phyloP scores from a whole-genome alignment of 2,329 filamentous ascomycete genomes.

The Balansia obtecta region DNA sequence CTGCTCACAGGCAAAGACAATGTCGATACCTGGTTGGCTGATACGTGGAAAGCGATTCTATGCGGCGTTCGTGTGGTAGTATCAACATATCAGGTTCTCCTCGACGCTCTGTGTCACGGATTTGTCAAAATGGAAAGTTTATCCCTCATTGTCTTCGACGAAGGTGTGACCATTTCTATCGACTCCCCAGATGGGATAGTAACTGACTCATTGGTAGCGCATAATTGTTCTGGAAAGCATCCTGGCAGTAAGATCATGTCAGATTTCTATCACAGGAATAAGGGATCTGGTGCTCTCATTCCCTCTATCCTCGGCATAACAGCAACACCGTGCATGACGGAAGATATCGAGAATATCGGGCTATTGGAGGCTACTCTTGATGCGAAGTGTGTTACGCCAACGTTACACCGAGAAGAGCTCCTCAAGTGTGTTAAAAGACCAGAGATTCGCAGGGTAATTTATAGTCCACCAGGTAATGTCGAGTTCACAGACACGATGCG shows the following conservation, averaged over 20 bases:
- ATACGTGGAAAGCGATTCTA: slow-evolving; percentile 56
- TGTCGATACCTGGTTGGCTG: slow-evolving; percentile 59
- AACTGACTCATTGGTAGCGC: slow-evolving; percentile 38
- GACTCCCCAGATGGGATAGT: not conserved
- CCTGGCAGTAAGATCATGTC: slow-evolving; percentile 61
- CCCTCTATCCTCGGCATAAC: slow-evolving; percentile 69
- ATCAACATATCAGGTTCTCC: slow-evolving; percentile 63
- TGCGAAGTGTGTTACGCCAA: slow-evolving; percentile 57
- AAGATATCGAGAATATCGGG: slow-evolving; percentile 40
- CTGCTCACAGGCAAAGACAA: slow-evolving; percentile 56
- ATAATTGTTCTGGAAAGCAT: slow-evolving; percentile 56
- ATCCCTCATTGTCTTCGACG: slow-evolving; percentile 67
- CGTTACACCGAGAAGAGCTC: slow-evolving; percentile 55
- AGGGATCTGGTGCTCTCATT: slow-evolving; percentile 23
- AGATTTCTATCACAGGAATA: slow-evolving; percentile 50
- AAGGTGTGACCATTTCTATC: slow-evolving; percentile 40
- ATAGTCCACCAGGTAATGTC: slow-evolving; percentile 9
- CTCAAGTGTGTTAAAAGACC: slow-evolving; percentile 58
- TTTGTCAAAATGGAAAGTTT: slow-evolving; percentile 56
- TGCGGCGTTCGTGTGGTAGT: slow-evolving; percentile 57
- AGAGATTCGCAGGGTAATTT: slow-evolving; percentile 28
- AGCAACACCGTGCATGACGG: slow-evolving; percentile 62
- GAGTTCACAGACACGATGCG: slow-evolving; percentile 26
- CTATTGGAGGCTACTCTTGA: slow-evolving; percentile 58
- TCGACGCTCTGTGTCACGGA: slow-evolving; percentile 61